phyloP scores from a whole-genome alignment of 805 yeast genomes.

The Starmerella stellata region DNA sequence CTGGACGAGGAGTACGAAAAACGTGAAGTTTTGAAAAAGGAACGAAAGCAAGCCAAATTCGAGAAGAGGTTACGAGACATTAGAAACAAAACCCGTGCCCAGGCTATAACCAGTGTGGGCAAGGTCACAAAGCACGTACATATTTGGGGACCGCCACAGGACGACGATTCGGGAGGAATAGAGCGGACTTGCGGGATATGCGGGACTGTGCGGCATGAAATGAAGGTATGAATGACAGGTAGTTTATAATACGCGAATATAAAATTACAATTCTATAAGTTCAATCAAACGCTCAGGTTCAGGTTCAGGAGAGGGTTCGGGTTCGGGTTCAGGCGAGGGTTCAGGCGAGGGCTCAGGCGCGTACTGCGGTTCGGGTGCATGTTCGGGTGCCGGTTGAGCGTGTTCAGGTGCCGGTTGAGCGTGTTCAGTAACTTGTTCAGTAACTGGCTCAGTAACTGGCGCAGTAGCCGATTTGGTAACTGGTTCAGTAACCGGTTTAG shows the following conservation, averaged over 20 bases:
- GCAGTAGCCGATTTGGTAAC: no score
- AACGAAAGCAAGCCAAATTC: constrained; percentile 61
- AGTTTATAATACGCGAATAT: background rate
- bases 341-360: constrained; percentile 4
- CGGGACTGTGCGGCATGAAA: constrained; percentile 15
- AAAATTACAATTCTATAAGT: constrained; percentile 11
- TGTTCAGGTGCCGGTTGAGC: no score
- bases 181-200: constrained; percentile 13
- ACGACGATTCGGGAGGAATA: constrained; percentile 12
- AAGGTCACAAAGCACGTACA: constrained; percentile 48
- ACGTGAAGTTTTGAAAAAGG: constrained; percentile 52
- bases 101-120: constrained; percentile 51
- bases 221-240: constrained; percentile 4
- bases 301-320: background rate
- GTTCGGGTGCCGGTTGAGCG: no score
- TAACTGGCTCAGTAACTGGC: no score
- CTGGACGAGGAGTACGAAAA: constrained; percentile 84
- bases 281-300: constrained; percentile 6
- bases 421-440: no score
- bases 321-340: constrained; percentile 3
- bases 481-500: no score
- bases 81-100: constrained; percentile 85
- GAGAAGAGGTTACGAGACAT: constrained; percentile 64
- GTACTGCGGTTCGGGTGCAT: background rate
- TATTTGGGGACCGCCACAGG: constrained; percentile 36